phyloP scores from a whole-genome alignment of 2,329 filamentous ascomycete species.

The Trichoderma sp. region DNA sequence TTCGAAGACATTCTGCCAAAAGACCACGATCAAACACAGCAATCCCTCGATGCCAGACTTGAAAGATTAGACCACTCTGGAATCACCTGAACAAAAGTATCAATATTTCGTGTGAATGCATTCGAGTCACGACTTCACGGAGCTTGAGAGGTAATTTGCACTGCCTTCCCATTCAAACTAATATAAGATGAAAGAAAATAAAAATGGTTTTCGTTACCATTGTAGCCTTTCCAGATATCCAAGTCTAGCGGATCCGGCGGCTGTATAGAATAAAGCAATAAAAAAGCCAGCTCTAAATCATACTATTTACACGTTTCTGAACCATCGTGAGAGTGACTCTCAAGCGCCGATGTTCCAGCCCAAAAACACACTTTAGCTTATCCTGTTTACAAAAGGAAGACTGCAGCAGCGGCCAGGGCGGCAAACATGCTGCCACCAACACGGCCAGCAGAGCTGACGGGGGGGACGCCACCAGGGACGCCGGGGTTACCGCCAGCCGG shows the following conservation, averaged over 20 bases:
- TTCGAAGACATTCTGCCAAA: no score
- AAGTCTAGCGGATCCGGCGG: constrained; percentile 22
- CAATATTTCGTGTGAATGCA: no score
- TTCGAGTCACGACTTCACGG: no score
- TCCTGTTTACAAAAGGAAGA: constrained; percentile 41
- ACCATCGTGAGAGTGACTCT: constrained; percentile 23
- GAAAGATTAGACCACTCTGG: no score
- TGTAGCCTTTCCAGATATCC: constrained; percentile 10
- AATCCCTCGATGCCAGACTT: no score
- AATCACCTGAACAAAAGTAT: not conserved
- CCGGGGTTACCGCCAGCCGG: constrained; percentile 17
- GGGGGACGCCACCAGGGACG: not conserved
- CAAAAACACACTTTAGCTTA: constrained; percentile 25
- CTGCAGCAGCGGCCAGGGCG: constrained; percentile 40
- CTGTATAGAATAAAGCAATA: constrained; percentile 27
- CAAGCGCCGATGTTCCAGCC: constrained; percentile 19
- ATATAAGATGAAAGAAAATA: constrained; percentile 25
- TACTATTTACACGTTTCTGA: constrained; percentile 26
- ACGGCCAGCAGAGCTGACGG: constrained; percentile 38
- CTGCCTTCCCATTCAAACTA: constrained; percentile 24
- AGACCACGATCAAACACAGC: no score
- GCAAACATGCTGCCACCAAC: constrained; percentile 37
- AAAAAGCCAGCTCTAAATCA: constrained; percentile 23
- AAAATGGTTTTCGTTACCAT: constrained; percentile 26
- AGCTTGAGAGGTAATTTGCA: not conserved